phyloP scores from a whole-genome alignment of 1,284 basidiomycete genomes.

The Gymnopus androsaceus region DNA sequence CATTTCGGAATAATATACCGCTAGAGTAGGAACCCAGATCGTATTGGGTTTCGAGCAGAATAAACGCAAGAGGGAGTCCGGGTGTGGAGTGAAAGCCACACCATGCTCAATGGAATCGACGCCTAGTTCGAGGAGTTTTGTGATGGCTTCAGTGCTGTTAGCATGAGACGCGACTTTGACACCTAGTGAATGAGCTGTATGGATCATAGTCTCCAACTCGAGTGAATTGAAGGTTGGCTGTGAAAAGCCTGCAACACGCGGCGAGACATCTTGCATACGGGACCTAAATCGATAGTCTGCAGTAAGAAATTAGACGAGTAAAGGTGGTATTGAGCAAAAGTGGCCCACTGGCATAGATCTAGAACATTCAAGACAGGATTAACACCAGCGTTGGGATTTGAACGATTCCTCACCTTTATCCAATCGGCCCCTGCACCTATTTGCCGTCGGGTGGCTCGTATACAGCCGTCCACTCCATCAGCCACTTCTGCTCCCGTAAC shows the following conservation, averaged over 20 bases:
- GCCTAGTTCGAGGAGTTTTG: conserved; percentile 36
- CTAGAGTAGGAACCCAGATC: conserved; percentile 64
- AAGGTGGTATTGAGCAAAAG: too few relatives aligned
- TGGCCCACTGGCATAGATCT: conserved; percentile 64
- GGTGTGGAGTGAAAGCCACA: conserved; percentile 13
- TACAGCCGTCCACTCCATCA: conserved; percentile 59
- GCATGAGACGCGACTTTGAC: conserved; percentile 67
- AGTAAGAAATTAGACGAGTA: neutral
- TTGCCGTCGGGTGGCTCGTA: conserved; percentile 59
- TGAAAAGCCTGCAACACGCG: conserved; percentile 29
- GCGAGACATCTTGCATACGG: conserved; percentile 42
- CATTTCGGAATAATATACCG: conserved; percentile 43
- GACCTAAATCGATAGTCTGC: conserved; percentile 56
- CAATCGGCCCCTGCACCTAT: conserved; percentile 71
- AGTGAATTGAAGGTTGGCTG: conserved; percentile 46
- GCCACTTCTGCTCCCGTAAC: conserved; percentile 59
- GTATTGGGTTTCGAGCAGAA: conserved; percentile 31
- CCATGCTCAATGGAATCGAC: conserved; percentile 57
- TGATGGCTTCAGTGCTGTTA: conserved; percentile 40
- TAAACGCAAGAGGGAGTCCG: conserved; percentile 17
- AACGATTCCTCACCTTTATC: conserved; percentile 48
- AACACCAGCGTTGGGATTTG: neutral
- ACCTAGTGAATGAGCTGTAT: conserved; percentile 51
- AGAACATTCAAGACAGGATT: conserved; percentile 16
- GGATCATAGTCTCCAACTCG: conserved; percentile 55